Base-by-base conservation (phyloP, 129 eudicot species). In the Chrysanthemum makinoi region DNA sequence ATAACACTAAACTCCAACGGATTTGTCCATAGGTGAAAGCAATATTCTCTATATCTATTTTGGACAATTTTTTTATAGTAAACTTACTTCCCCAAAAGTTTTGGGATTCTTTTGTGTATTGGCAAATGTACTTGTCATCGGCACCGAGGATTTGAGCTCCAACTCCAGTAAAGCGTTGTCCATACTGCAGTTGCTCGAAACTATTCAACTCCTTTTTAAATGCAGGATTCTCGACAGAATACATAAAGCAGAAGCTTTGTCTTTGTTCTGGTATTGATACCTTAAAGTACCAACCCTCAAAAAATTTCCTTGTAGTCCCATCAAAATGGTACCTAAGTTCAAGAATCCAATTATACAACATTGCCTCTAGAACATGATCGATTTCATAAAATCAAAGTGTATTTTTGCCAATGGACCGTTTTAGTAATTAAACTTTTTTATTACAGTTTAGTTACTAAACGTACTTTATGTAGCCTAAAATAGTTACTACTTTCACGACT, bases 261-360 rank as follows among this genome's bases (percentile, higher is more conserved):
- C 84, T 84, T 74, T 78, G 76, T 74, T 94, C 98, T 59, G 96
- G 97, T 80, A 94, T 94, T 59, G 97, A 83, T 39, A 94, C 97
- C 90, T 94, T 89, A 75, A 94, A 94, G 90, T 89, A 94, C 98
- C 98, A 94, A n/a, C 98, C 98, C 79, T 94, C 98, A 68, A 94
- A 94, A 72, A 94, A 94, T 16, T 82, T 83, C 78, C 96, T 80
- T 10, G 83, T 62, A 33, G 83, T 87, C 78, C 97, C 91, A 83
- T 94, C 98, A 80, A 82, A 94, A 83, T 94, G 98, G 81, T 87
- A 94, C 77, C 98, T 94, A 79, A 70, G 39, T 18, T 18, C 61
- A 26, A 84, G 10, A 59, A 13, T 56, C 46, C 46, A 60, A 60
- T 26, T 20, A 26, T 60, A 19, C 12, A 22, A 19, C 10, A 39